Evolutionary conservation across 2,329 filamentous ascomycete genomes (phyloP).

Genomic region (Pestalotiopsis sp.): DNA sequence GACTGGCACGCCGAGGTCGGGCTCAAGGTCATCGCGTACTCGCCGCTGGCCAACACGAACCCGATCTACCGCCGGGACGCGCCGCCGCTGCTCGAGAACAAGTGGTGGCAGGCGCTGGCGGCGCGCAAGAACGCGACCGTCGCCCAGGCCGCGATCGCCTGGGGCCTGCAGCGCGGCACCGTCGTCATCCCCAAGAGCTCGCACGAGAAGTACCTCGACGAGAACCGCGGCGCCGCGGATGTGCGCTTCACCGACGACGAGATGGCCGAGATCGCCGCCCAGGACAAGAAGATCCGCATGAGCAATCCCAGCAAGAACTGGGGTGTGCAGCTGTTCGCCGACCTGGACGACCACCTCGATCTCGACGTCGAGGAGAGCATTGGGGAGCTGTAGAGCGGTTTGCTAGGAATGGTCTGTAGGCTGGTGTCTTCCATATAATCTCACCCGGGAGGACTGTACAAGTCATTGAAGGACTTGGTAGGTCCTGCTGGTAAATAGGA

Average conservation of each 20-base stretch:
- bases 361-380: conserved; percentile 15
- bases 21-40: conserved; percentile 45
- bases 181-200: conserved; percentile 52
- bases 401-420: not conserved
- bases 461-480: not conserved
- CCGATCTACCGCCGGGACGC: conserved; percentile 41
- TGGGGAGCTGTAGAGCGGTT: conserved; percentile 18
- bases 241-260: conserved; percentile 39
- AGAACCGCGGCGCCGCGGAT: conserved; percentile 52
- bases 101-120: conserved; percentile 38
- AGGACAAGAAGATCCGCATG: conserved; percentile 34
- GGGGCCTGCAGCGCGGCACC: conserved; percentile 47
- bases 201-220: conserved; percentile 39
- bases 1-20: conserved; percentile 43
- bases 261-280: conserved; percentile 29
- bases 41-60: conserved; percentile 53
- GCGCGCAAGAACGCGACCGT: conserved; percentile 38
- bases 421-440: not conserved
- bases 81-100: conserved; percentile 38
- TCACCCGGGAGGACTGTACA: not conserved
- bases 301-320: conserved; percentile 38
- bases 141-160: conserved; percentile 46
- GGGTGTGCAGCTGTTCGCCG: conserved; percentile 39
- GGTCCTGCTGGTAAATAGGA: not conserved
- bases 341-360: conserved; percentile 36